A percentile compares a stretch with the other conserved stretches of the same genome.
Conservation (phyloP, 768 basidiomycete species). For the Hysterangium stoloniferum region DNA sequence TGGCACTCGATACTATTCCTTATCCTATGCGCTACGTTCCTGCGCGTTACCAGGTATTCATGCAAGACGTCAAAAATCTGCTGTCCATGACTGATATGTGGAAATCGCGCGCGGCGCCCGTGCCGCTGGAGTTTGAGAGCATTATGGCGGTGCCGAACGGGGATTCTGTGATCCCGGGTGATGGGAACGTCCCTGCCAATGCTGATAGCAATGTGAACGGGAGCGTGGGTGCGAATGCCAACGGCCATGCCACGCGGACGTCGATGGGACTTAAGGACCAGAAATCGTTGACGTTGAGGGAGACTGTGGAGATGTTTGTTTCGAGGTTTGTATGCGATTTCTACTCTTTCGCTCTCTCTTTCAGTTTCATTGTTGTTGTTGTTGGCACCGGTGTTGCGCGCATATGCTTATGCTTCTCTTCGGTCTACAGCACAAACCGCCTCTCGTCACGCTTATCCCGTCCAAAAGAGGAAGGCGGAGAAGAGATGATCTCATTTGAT, state of each 20-base stretch:
- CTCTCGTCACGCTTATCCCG: slow-evolving; percentile 53
- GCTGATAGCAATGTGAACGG: slow-evolving; percentile 21
- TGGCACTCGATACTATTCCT: background rate
- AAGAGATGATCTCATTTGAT: slow-evolving; percentile 81
- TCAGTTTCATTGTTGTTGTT: slow-evolving; percentile 6
- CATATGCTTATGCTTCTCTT: too few species aligned
- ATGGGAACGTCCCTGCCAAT: slow-evolving; percentile 4
- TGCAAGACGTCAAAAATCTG: slow-evolving; percentile 78
- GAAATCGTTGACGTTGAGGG: slow-evolving; percentile 61
- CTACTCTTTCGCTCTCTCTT: background rate
- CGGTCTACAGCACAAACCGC: slow-evolving; percentile 59
- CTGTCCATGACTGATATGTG: slow-evolving; percentile 97
- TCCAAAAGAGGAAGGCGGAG: slow-evolving; percentile 34
- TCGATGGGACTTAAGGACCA: slow-evolving; percentile 68
- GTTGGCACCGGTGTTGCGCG: too few species aligned
- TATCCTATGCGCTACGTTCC: slow-evolving; percentile 6
- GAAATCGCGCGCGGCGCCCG: slow-evolving; percentile 81
- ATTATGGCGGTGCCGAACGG: slow-evolving; percentile 37
- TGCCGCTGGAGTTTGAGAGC: slow-evolving; percentile 71
- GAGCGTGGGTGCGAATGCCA: too few species aligned
- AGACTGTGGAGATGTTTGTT: slow-evolving; percentile 77
- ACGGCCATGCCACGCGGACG: slow-evolving; percentile 17
- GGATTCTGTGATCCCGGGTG: too few species aligned
- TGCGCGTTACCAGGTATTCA: slow-evolving; percentile 60
- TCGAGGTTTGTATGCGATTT: slow-evolving; percentile 52